phyloP scores from a whole-genome alignment of 345 rosid genomes.

The Aquilaria yunnanensis region DNA sequence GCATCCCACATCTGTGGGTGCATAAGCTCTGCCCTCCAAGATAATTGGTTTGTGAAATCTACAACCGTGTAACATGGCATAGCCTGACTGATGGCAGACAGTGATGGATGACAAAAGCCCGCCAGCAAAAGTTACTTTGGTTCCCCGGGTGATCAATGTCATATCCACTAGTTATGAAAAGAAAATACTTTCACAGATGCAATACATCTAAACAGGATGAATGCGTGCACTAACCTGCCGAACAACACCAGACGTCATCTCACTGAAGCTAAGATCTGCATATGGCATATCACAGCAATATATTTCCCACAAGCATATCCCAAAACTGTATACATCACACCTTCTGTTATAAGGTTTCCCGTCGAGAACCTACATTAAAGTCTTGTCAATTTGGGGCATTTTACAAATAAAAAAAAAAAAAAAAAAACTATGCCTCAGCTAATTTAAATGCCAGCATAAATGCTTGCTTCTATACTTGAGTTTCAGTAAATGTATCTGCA shows the following conservation, averaged over 20 bases:
- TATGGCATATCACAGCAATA: slow-evolving; percentile 98
- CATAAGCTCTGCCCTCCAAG: too few species aligned
- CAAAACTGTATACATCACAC: slow-evolving; percentile 96
- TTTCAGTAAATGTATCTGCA: background rate
- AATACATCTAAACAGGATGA: too few species aligned
- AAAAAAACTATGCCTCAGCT: background rate
- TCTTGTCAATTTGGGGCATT: slow-evolving; percentile 2
- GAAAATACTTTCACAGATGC: too few species aligned
- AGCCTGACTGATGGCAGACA: too few species aligned
- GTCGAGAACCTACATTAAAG: slow-evolving; percentile 56
- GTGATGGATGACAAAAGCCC: too few species aligned
- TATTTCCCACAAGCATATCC: slow-evolving; percentile 95
- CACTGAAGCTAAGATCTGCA: slow-evolving; percentile 75
- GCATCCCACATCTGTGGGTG: too few species aligned
- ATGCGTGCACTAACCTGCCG: slow-evolving; percentile 45
- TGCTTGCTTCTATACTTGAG: background rate
- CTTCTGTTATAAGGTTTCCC: slow-evolving; percentile 92
- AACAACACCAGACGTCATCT: slow-evolving; percentile 77
- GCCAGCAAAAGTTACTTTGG: too few species aligned
- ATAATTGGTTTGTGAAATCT: too few species aligned
- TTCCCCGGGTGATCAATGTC: too few species aligned
- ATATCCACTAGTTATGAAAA: too few species aligned
- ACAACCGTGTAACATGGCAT: too few species aligned
- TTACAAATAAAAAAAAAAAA: background rate
- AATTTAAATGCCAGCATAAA: background rate